Base-by-base conservation (phyloP, 768 basidiomycete genomes). In the Hygrophorus pudorinus region DNA sequence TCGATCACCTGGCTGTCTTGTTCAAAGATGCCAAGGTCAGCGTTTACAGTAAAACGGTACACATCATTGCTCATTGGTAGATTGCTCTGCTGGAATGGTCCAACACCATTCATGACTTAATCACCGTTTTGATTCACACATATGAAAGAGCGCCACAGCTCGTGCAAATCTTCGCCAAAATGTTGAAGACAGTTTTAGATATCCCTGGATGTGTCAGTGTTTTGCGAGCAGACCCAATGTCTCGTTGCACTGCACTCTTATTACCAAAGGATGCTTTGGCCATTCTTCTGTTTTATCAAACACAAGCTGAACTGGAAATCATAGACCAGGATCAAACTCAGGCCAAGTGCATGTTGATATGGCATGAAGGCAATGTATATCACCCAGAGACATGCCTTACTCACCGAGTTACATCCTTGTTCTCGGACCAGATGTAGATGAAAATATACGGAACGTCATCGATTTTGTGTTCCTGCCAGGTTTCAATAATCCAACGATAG, bases 31-130 rank as follows among this genome's bases (percentile, higher is more conserved):
- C 94, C 6, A 98, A 99, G 76, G 91, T 91, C 38, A 50, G 33
- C 11, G 48, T 18, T n/a, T 35, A 4, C 18, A 31, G 12, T n/a
- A 20, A 29, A 11, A 20, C 7, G 20, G 14, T 14, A 21, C 24
- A 20, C 17, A 38, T 18, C 11, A 29, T 28, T 11, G 41, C 42
- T 44, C 45, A 32, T 17, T 30, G 48, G 42, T 50, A 97, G 91
- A 85, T 98, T 61, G 88, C 91, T 2, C 71, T 98, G 12, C 61
- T 99, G 13, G 96, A 99, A 61, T 99, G 94, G 93, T 87, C 87
- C 5, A 76, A 83, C 29, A 68, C 78, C 2, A 61, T 75, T 1
- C 75, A 85, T 52, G 90, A 94, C 59, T 71, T 98, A 11, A 68
- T 85, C n/a, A 94, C 96, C 0, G 84, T 98, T 11, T 96, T 91